Percentiles rank a stretch among this genome's conserved stretches.
These are phyloP conservation scores for Dryas integrifolia DNA, from an alignment of 331 rosid genomes.

Conservation along the genomic window DNA sequence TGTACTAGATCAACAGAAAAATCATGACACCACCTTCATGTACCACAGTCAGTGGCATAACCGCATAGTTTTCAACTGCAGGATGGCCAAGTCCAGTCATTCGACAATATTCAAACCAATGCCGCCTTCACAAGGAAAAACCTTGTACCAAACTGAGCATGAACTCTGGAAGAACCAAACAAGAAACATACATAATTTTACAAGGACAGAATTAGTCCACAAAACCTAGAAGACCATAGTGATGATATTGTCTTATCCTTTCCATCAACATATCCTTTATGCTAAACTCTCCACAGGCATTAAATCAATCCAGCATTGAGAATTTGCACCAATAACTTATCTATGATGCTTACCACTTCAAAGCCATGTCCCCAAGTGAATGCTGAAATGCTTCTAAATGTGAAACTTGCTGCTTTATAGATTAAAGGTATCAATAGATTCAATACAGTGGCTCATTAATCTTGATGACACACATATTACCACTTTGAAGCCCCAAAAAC, in stretches of 20 bases:
- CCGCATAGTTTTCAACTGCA: too few species aligned
- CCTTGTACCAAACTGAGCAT: not conserved
- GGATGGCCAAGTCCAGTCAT: not conserved
- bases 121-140: not conserved
- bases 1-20: not conserved
- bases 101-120: not conserved
- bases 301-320: not conserved
- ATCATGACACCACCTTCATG: not conserved
- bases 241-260: not conserved
- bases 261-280: not conserved
- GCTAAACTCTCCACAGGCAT: not conserved
- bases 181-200: not conserved
- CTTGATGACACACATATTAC: too few species aligned
- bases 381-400: too few species aligned
- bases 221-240: not conserved
- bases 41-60: not conserved
- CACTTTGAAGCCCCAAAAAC: too few species aligned
- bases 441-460: too few species aligned
- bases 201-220: not conserved
- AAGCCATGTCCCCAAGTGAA: too few species aligned
- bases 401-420: too few species aligned
- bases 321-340: not conserved
- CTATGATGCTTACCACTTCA: too few species aligned
- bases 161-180: not conserved
- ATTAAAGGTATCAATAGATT: too few species aligned